Conservation (phyloP, 1,284 basidiomycete genomes). For the Leucoagaricus sp. region DNA sequence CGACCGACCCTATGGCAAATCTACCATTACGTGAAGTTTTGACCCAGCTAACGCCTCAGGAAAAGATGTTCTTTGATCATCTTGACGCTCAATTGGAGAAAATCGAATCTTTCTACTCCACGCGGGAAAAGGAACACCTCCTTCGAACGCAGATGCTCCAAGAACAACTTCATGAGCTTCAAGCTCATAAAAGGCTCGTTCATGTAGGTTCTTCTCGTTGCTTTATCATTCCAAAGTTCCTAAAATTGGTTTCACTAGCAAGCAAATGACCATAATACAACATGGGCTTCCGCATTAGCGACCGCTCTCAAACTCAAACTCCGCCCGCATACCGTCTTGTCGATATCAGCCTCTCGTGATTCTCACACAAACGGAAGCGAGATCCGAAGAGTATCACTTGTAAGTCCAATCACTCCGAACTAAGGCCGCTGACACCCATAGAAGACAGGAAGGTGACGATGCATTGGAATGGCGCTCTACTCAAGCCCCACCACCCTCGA, state of each 20-base stretch:
- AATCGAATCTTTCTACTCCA: slow-evolving; percentile 81
- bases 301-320: slow-evolving; percentile 16
- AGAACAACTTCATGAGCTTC: slow-evolving; percentile 75
- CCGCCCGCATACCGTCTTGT: background rate
- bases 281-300: slow-evolving; percentile 21
- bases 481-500: background rate
- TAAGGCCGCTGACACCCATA: background rate
- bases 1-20: slow-evolving; percentile 28
- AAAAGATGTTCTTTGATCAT: slow-evolving; percentile 73
- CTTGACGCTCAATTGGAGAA: slow-evolving; percentile 80
- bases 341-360: background rate
- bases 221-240: background rate
- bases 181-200: slow-evolving; percentile 67
- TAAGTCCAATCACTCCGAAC: background rate
- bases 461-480: background rate
- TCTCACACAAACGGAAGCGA: background rate
- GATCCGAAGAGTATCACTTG: background rate
- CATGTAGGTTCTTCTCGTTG: slow-evolving; percentile 46
- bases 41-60: slow-evolving; percentile 54
- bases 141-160: slow-evolving; percentile 53
- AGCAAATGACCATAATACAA: slow-evolving; percentile 20
- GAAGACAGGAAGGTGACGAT: background rate
- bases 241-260: slow-evolving; percentile 21
- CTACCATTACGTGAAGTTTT: slow-evolving; percentile 54
- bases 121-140: slow-evolving; percentile 71